Evolutionary conservation across 768 basidiomycete genomes (phyloP).

Genomic region (Rhodotorula babjevae): DNA sequence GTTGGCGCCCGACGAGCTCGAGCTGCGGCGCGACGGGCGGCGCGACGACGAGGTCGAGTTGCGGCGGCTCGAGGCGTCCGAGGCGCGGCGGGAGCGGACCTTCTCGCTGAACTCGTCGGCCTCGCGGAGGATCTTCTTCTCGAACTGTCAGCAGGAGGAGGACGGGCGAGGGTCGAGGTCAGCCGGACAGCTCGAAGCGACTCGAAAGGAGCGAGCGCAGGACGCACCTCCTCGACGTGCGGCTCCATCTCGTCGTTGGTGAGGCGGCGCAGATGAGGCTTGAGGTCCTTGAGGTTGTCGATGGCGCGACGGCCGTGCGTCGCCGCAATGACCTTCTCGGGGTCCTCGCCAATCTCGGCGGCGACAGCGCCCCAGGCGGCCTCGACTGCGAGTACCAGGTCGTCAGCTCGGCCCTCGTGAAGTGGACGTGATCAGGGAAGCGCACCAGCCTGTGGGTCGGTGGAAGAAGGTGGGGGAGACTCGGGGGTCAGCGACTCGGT

Average conservation of each 20-base stretch:
- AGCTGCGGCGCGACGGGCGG: constrained; percentile 23
- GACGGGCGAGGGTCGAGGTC: constrained; percentile 62
- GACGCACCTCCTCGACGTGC: constrained; percentile 40
- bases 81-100: constrained; percentile 50
- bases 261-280: constrained; percentile 43
- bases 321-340: constrained; percentile 62
- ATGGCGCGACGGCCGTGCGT: constrained; percentile 75
- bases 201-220: too few species aligned
- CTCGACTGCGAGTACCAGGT: constrained; percentile 51
- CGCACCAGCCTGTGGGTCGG: background rate
- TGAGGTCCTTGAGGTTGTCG: constrained; percentile 59
- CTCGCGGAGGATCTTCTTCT: constrained; percentile 62
- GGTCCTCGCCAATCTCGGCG: constrained; percentile 63
- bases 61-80: constrained; percentile 42
- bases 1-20: constrained; percentile 24
- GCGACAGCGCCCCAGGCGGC: constrained; percentile 72
- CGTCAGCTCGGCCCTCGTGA: constrained; percentile 44
- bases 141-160: constrained; percentile 48
- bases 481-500: background rate
- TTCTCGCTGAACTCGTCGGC: constrained; percentile 59
- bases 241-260: constrained; percentile 41
- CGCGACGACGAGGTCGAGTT: constrained; percentile 34
- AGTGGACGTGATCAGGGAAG: background rate
- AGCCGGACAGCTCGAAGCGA: constrained; percentile 19
- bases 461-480: too few species aligned